Evolutionary conservation across 2,329 filamentous ascomycete genomes (phyloP), one percentile per base, ranked within the genome.

Genomic region (Fusarium zealandicum): DNA sequence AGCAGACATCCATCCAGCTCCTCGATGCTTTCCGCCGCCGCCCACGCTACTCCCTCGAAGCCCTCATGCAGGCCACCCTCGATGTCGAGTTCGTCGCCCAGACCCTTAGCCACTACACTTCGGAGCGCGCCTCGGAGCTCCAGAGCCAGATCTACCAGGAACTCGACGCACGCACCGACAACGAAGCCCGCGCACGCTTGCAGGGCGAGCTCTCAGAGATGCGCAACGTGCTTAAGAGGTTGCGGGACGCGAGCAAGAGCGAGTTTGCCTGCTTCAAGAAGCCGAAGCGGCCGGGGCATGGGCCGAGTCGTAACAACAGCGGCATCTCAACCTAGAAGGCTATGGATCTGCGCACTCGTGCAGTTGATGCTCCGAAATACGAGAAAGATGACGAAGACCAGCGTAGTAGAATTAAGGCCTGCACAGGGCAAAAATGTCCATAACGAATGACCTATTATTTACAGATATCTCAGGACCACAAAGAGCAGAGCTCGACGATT

Each of bases 21-120:
- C 86, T 97, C 13, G 83, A 88, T 22, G 88, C 91, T 0, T 96
- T 98, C 80, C 78, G 77, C 80, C 83, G 72, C 30, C 86, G 88
- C 6, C 73, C 80, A 5, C 80, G 79, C 16, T 98, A 95, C 75
- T 83, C 86, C 2, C 85, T 99, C 1, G 81, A 89, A 5, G 88
- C 90, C 6, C 83, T 99, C 43, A 96, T 98, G 88, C 96, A 99
- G 75, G 96, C 96, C 2, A 99, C 95, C 0, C 84, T 99, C 1
- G 95, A 99, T 69, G 93, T 97, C 2, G 95, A 99, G 74, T 98
- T 99, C 70, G 88, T 98, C 51, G 91, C 93, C 1, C 95, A 99
- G 77, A 97, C 93, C 5, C 82, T 99, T 28, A 90, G 85, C 56
- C 88, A 93, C 64, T 99, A 96, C 73, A 95, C 91, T 0, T 95